A percentile compares a stretch with the other conserved stretches of the same genome.
Conservation (phyloP, 371 early-diverging fungal species). For the Polyrhizophydium stewartii region DNA sequence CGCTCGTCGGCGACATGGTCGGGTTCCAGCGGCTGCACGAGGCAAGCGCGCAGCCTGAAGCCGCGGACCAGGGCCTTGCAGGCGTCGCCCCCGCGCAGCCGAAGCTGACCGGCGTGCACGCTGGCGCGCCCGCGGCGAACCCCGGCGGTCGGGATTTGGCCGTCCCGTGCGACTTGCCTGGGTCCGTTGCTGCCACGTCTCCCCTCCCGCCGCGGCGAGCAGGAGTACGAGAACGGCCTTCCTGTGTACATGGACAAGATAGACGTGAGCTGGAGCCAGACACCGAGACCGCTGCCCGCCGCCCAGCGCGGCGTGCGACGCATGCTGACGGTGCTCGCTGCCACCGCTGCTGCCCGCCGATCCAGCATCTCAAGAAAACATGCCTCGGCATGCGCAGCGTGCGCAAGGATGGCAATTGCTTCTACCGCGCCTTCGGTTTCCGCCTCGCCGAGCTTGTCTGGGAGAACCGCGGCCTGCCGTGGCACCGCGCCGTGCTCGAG, state of each 20-base stretch:
- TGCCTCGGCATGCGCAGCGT: slow-evolving; percentile 24
- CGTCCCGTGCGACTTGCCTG: too few relatives aligned
- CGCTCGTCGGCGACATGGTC: slow-evolving; percentile 13
- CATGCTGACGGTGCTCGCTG: too few relatives aligned
- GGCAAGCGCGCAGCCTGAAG: slow-evolving; percentile 7
- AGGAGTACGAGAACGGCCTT: slow-evolving; percentile 21
- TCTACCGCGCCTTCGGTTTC: slow-evolving; percentile 43
- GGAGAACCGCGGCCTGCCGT: slow-evolving; percentile 12
- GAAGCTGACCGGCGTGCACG: too few relatives aligned
- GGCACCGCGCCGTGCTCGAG: slow-evolving; percentile 17
- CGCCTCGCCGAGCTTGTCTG: slow-evolving; percentile 33
- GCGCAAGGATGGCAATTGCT: slow-evolving; percentile 48
- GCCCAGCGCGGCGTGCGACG: too few relatives aligned
- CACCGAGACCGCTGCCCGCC: background rate
- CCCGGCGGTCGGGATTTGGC: too few relatives aligned
- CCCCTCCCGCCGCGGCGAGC: too few relatives aligned
- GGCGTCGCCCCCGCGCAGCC: slow-evolving; percentile 2
- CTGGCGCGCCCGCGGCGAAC: too few relatives aligned
- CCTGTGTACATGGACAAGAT: slow-evolving; percentile 18
- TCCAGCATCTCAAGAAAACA: slow-evolving; percentile 10
- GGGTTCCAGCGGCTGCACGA: slow-evolving; percentile 15
- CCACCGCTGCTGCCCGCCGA: background rate
- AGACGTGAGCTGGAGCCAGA: slow-evolving; percentile 3
- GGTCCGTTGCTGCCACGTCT: too few relatives aligned
- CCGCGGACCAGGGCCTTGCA: background rate